Percentiles rank a stretch among this genome's conserved stretches.
Conservation (phyloP, 2,329 filamentous ascomycete species). For the Cladosporium sphaerospermum region DNA sequence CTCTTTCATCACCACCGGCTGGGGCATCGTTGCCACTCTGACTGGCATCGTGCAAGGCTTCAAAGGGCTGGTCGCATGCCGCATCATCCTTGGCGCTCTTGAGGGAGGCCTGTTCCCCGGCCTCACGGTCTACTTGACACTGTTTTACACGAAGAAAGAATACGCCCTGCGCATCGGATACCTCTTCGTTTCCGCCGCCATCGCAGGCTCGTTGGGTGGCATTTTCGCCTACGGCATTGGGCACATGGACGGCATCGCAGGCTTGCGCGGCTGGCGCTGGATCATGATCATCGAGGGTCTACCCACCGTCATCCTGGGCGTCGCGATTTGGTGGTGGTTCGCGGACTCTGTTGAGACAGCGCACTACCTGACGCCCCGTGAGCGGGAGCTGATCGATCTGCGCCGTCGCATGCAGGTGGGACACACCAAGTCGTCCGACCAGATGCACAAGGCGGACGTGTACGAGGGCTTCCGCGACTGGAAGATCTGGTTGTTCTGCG, state of each 20-base stretch:
- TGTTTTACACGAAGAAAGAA: conserved; percentile 41
- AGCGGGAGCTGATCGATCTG: conserved; percentile 52
- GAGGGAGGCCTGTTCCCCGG: conserved; percentile 21
- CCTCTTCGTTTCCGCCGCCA: conserved; percentile 41
- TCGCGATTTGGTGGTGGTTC: conserved; percentile 30
- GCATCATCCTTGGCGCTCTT: conserved; percentile 24
- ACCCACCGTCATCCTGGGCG: conserved; percentile 8
- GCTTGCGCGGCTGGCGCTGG: conserved; percentile 63
- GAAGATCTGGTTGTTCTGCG: conserved; percentile 66
- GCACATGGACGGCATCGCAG: conserved; percentile 60
- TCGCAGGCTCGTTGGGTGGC: conserved; percentile 44
- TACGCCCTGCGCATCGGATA: conserved; percentile 38
- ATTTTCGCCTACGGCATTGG: conserved; percentile 49
- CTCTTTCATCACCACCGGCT: conserved; percentile 26
- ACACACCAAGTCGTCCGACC: conserved; percentile 31
- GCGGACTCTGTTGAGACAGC: conserved; percentile 62
- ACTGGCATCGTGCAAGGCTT: conserved; percentile 42
- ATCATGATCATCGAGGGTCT: conserved; percentile 47
- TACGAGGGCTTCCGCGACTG: conserved; percentile 63
- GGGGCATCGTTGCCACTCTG: conserved; percentile 41
- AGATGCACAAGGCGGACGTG: conserved; percentile 59
- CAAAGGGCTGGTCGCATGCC: conserved; percentile 35
- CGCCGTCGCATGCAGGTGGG: conserved; percentile 46
- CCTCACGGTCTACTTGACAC: conserved; percentile 34
- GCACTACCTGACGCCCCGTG: conserved; percentile 53